Percentiles rank a stretch among this genome's conserved stretches.
Evolutionary conservation across 2,329 filamentous ascomycete species (phyloP).

Genomic region (Rosellinia necatrix): DNA sequence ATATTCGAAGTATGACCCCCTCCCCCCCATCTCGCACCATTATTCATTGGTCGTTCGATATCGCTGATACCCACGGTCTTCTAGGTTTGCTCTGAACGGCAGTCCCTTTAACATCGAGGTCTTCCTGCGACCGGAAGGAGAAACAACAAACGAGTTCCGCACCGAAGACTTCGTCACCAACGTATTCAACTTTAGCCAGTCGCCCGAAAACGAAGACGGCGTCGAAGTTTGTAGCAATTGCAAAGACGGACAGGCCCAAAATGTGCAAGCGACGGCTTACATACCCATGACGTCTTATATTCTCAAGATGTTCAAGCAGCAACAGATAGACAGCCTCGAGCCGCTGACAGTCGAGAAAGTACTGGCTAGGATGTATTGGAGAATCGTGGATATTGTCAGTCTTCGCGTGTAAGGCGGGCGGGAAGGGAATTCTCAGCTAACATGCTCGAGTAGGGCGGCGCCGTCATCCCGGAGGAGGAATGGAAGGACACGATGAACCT

Average conservation of each 20-base stretch:
- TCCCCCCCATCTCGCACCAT: not conserved
- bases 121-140: conserved; percentile 18
- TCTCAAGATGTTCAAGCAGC: conserved; percentile 23
- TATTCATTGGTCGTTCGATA: not conserved
- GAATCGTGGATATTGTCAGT: conserved; percentile 22
- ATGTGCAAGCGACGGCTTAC: conserved; percentile 22
- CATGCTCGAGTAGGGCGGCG: conserved; percentile 12
- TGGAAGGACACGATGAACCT: conserved; percentile 23
- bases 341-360: conserved; percentile 19
- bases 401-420: not conserved
- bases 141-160: conserved; percentile 13
- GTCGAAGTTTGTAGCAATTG: conserved; percentile 27
- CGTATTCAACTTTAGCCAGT: conserved; percentile 28
- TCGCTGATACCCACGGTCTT: not conserved
- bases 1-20: conserved; percentile 24
- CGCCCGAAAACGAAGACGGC: conserved; percentile 19
- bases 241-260: conserved; percentile 15
- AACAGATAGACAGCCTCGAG: conserved; percentile 19
- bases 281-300: conserved; percentile 26
- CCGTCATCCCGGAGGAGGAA: conserved; percentile 9
- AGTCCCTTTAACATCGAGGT: conserved; percentile 26
- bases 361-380: conserved; percentile 26
- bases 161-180: conserved; percentile 25
- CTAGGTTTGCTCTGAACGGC: conserved; percentile 26
- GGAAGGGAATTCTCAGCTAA: conserved; percentile 3